Evolutionary conservation across 257 asterid species (phyloP).

Genomic region (Paraleonurus japonicus): DNA sequence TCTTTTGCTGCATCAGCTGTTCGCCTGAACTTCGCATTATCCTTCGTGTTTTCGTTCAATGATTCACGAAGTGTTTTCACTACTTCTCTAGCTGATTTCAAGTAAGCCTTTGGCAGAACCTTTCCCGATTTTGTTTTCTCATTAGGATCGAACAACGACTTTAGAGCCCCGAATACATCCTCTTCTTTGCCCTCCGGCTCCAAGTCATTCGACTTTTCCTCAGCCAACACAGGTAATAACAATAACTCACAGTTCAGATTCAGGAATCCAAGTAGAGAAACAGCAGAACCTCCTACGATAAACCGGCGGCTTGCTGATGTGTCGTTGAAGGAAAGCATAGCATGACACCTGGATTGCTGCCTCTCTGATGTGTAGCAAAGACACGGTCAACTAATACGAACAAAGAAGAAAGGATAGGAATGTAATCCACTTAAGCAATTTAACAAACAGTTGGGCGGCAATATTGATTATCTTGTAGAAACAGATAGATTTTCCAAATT

Average conservation of each 20-base stretch:
- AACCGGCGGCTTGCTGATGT: slow-evolving; percentile 47
- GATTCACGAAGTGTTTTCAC: slow-evolving; percentile 87
- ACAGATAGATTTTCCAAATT: background rate
- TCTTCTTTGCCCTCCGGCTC: slow-evolving; percentile 47
- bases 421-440: background rate
- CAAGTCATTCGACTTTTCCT: slow-evolving; percentile 36
- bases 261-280: slow-evolving; percentile 37
- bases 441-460: background rate
- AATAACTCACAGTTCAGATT: slow-evolving; percentile 32
- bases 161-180: slow-evolving; percentile 58
- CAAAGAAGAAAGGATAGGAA: background rate
- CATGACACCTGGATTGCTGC: slow-evolving; percentile 32
- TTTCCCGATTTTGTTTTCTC: slow-evolving; percentile 89
- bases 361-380: slow-evolving; percentile 34
- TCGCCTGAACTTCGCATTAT: slow-evolving; percentile 76
- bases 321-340: slow-evolving; percentile 28
- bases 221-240: slow-evolving; percentile 51
- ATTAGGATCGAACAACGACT: slow-evolving; percentile 74
- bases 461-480: background rate
- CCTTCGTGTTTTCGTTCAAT: slow-evolving; percentile 61
- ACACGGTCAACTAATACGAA: background rate
- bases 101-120: slow-evolving; percentile 80
- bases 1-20: slow-evolving; percentile 93
- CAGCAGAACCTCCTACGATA: slow-evolving; percentile 36
- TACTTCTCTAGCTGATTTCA: slow-evolving; percentile 80